Evolutionary conservation across 768 basidiomycete genomes (phyloP).

Genomic region (Serendipita sp.): DNA sequence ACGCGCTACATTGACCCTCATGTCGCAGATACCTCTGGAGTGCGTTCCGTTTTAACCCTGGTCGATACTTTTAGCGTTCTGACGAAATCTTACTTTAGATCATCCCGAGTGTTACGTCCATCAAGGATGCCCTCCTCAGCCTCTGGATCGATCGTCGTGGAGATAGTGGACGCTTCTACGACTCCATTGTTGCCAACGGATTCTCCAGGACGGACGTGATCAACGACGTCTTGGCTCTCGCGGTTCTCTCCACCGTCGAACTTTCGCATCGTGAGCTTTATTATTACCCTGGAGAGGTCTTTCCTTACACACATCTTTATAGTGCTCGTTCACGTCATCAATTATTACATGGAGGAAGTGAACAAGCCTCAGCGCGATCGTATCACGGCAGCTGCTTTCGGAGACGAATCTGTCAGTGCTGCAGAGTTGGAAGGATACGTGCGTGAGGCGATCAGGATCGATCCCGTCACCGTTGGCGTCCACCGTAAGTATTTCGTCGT

Average conservation of each 20-base stretch:
- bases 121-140: background rate
- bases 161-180: constrained; percentile 1
- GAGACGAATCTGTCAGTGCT: constrained; percentile 19
- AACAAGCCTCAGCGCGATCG: constrained; percentile 18
- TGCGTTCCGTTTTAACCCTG: background rate
- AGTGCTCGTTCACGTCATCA: constrained; percentile 51
- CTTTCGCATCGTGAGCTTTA: background rate
- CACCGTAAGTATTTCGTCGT: constrained; percentile 6
- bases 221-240: background rate
- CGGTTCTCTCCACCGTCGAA: background rate
- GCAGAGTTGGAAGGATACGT: constrained; percentile 35
- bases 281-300: background rate
- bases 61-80: background rate
- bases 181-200: background rate
- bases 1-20: background rate
- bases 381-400: constrained; percentile 17
- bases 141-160: constrained; percentile 1
- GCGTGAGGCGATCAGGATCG: constrained; percentile 48
- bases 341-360: constrained; percentile 41
- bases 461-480: background rate
- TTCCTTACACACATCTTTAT: background rate
- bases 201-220: background rate
- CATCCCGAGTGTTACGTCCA: background rate
- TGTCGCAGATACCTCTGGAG: background rate
- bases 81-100: background rate